Evolutionary conservation across 1,139 yeast genomes (phyloP).

Genomic region (Kodamaea alishanica): DNA sequence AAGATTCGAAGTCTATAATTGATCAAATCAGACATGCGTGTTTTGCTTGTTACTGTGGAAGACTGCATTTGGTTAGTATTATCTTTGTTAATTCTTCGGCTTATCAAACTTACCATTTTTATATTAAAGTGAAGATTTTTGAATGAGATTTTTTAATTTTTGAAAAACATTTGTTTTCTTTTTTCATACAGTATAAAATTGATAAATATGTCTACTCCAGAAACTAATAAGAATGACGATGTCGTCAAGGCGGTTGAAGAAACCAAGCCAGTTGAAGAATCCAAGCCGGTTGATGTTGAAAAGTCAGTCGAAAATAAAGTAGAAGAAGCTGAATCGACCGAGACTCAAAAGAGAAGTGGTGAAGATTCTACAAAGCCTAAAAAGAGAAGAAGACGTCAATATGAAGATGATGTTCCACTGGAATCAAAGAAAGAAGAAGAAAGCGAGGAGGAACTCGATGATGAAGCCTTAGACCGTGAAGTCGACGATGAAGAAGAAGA

Average conservation of each 20-base stretch:
- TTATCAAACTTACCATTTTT: conserved; percentile 5
- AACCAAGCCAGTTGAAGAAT: conserved; percentile 1
- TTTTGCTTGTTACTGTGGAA: conserved; percentile 36
- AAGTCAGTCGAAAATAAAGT: conserved; percentile 1
- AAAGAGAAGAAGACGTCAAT: conserved; percentile 39
- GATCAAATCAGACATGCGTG: conserved; percentile 65
- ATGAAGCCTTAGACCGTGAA: conserved; percentile 26
- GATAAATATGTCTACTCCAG: conserved; percentile 6
- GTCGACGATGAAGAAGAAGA: conserved; percentile 51
- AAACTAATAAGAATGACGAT: conserved; percentile 2
- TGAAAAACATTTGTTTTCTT: neutral
- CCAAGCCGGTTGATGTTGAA: conserved; percentile 6
- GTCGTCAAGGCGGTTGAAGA: conserved; percentile 8
- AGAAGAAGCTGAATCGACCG: conserved; percentile 26
- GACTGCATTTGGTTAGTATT: conserved; percentile 9
- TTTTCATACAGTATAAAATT: neutral
- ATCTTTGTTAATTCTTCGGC: neutral
- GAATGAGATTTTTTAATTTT: neutral
- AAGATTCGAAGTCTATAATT: conserved; percentile 71
- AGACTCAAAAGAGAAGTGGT: conserved; percentile 12
- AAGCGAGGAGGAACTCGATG: conserved; percentile 47
- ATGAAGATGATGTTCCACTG: conserved; percentile 31
- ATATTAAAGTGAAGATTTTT: neutral
- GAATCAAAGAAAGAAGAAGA: conserved; percentile 35
- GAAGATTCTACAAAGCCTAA: conserved; percentile 22